Evolutionary conservation across 164 flowering plant species (phyloP).

Genomic region (Vitis riparia): DNA sequence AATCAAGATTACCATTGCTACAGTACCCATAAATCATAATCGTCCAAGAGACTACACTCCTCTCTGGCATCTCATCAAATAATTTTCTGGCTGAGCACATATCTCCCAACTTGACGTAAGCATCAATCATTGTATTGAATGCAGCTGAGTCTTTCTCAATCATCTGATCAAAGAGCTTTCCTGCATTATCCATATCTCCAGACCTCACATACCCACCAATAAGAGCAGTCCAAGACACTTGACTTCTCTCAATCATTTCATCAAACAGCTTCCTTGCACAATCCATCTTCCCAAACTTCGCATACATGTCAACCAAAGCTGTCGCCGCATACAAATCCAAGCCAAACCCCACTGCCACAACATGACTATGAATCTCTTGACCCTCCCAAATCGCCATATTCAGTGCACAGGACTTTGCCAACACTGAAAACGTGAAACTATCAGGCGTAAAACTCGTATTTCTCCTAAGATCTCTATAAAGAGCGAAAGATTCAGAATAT

Average conservation of each 20-base stretch:
- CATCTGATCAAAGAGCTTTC: constrained; percentile 51
- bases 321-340: constrained; percentile 67
- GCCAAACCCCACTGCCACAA: constrained; percentile 49
- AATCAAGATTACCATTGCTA: constrained; percentile 41
- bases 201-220: constrained; percentile 56
- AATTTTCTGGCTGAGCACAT: constrained; percentile 47
- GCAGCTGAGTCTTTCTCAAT: constrained; percentile 55
- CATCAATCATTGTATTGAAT: constrained; percentile 69
- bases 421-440: constrained; percentile 48
- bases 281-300: constrained; percentile 47
- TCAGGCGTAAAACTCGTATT: constrained; percentile 45
- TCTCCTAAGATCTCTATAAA: constrained; percentile 48
- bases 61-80: constrained; percentile 55
- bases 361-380: constrained; percentile 49
- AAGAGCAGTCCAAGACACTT: constrained; percentile 74
- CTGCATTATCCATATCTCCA: constrained; percentile 52
- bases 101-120: constrained; percentile 57
- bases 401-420: constrained; percentile 58
- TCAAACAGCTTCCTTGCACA: constrained; percentile 57
- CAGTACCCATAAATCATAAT: constrained; percentile 72
- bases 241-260: constrained; percentile 63
- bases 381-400: constrained; percentile 44
- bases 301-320: constrained; percentile 71
- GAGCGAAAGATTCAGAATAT: constrained; percentile 38
- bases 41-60: constrained; percentile 77